Base-by-base conservation (phyloP, 2,329 filamentous ascomycete genomes). In the Exophiala xenobiotica region DNA sequence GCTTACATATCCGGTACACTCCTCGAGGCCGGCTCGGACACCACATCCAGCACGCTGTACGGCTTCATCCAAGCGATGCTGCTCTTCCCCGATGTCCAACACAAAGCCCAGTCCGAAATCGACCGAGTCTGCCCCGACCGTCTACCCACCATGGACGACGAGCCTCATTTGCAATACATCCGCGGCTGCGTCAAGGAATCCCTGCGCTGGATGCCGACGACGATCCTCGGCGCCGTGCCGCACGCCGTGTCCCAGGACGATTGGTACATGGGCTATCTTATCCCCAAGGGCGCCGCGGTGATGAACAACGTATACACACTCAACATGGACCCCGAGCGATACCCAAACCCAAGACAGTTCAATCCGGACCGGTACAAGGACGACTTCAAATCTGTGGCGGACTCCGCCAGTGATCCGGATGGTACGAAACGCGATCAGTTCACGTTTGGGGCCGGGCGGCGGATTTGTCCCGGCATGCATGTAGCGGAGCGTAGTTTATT, bases 111-210 rank as follows among this genome's bases (percentile, higher is more conserved):
- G n/a, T n/a, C n/a, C n/a, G n/a, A n/a, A n/a, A n/a, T n/a, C n/a
- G n/a, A n/a, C n/a, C n/a, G n/a, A n/a, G n/a, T n/a, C n/a, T n/a
- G n/a, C n/a, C 46, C 68, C 8, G 27, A 31, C 14, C 70, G 79
- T 2, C 69, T 73, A 6, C 79, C 79, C 0, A 64, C 61, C 19
- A 76, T 74, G 62, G 70, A 74, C 26, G 78, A 83, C 57, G 68
- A 70, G 14, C 63, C 68, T 0, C 63, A 67, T 1, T 61, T 83
- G 6, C 78, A 78, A 0, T 83, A 82, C 57, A 62, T 81, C 33
- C 70, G 72, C 12, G 75, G 75, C 2, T 68, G 80, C 8, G 71
- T 81, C 14, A 80, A 81, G 53, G 81, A 84, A 53, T 70, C 77
- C 1, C 65, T 82, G 9, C 72, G 80, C 2, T 82, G 79, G 77